Evolutionary conservation across 2,329 filamentous ascomycete species (phyloP).

Genomic region (Penicillium sp.): DNA sequence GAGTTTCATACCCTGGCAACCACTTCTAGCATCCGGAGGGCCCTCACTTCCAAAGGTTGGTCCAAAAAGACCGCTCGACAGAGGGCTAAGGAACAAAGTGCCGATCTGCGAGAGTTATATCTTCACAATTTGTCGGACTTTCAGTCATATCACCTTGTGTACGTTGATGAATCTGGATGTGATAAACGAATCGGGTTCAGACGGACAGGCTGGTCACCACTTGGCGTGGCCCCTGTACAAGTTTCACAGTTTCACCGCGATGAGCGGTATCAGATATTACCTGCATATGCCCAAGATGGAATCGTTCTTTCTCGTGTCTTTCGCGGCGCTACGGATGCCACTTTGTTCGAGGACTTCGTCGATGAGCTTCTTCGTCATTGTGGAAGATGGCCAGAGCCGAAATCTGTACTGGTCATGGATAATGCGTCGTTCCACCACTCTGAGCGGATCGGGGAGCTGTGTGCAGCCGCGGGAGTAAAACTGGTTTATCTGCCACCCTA

Average conservation of each 20-base stretch:
- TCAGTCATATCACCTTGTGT: neutral
- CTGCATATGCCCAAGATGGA: neutral
- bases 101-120: neutral
- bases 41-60: neutral
- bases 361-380: neutral
- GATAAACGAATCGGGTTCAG: neutral
- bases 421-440: neutral
- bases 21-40: neutral
- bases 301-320: neutral
- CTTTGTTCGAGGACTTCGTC: too few species aligned
- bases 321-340: too few species aligned
- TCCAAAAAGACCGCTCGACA: neutral
- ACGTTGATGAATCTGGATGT: neutral
- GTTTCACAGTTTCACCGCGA: neutral
- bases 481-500: constrained; percentile 1
- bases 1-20: neutral
- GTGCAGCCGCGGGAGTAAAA: neutral
- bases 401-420: neutral
- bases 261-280: neutral
- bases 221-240: neutral
- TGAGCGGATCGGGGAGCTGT: neutral
- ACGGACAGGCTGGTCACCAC: neutral
- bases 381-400: neutral
- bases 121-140: neutral
- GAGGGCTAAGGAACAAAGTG: neutral